Evolutionary conservation across 345 rosid species (phyloP).

Genomic region (Chamaenerion angustifolium): DNA sequence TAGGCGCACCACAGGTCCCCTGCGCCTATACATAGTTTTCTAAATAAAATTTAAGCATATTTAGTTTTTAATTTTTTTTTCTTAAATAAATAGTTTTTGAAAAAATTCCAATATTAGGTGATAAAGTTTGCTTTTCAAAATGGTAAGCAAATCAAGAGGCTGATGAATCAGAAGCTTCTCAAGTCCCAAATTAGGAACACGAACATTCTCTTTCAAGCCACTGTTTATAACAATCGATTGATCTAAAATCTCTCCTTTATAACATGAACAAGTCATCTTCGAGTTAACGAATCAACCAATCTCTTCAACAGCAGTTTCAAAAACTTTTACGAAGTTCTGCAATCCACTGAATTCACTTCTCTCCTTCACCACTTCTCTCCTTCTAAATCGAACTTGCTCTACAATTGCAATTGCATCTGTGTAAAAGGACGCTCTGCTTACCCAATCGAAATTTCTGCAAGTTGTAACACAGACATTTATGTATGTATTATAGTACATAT

Average conservation of each 20-base stretch:
- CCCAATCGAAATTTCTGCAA: neutral
- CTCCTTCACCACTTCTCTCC: too few species aligned
- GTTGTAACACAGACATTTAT: neutral
- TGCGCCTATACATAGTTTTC: too few species aligned
- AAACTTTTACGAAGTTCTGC: conserved; percentile 34
- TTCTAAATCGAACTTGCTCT: too few species aligned
- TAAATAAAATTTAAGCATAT: too few species aligned
- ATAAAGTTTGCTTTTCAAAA: conserved; percentile 28
- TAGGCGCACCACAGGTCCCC: too few species aligned
- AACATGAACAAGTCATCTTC: conserved; percentile 50
- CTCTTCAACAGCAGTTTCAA: conserved; percentile 42
- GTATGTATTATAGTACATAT: too few species aligned
- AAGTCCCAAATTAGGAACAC: conserved; percentile 44
- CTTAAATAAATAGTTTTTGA: too few species aligned
- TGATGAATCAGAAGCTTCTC: conserved; percentile 31
- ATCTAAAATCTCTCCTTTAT: conserved; percentile 19
- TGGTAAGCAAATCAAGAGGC: conserved; percentile 31
- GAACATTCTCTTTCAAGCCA: conserved; percentile 60
- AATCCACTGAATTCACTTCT: too few species aligned
- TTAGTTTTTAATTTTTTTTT: too few species aligned
- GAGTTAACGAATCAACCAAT: conserved; percentile 51
- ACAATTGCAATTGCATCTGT: too few species aligned
- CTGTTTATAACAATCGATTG: conserved; percentile 35
- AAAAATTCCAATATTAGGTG: conserved; percentile 12
- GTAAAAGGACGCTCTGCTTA: too few species aligned